These are phyloP conservation scores for Boletus rubropictus DNA, from an alignment of 768 basidiomycete genomes.

Conservation along the genomic window DNA sequence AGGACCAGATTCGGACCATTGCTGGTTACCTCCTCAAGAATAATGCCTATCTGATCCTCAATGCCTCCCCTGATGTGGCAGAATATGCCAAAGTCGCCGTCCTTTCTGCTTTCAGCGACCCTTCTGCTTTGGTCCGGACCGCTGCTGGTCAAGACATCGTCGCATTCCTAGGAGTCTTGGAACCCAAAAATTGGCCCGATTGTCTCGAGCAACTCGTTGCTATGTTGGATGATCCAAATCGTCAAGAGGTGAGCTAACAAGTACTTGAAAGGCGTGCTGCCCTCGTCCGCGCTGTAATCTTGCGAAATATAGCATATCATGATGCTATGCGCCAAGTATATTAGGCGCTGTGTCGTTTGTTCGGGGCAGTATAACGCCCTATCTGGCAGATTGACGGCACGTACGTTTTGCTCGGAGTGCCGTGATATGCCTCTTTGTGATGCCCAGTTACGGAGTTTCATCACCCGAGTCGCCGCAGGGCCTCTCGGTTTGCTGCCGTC, in stretches of 20 bases:
- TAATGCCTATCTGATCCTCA: slow-evolving; percentile 75
- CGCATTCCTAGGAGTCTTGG: slow-evolving; percentile 78
- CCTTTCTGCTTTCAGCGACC: slow-evolving; percentile 76
- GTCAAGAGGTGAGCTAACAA: slow-evolving; percentile 75
- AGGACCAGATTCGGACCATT: slow-evolving; percentile 90
- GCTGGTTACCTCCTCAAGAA: slow-evolving; percentile 98
- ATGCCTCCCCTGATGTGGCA: slow-evolving; percentile 57
- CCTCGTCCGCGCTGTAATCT: neutral
- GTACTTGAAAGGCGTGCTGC: neutral
- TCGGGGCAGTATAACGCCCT: neutral
- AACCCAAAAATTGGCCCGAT: slow-evolving; percentile 93
- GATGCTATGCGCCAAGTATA: neutral
- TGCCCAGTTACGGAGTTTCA: neutral
- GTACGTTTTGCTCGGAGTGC: slow-evolving; percentile 1
- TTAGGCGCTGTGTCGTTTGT: slow-evolving; percentile 5
- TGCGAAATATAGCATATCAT: neutral
- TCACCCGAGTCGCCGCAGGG: slow-evolving; percentile 3
- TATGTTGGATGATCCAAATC: slow-evolving; percentile 71
- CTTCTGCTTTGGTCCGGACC: slow-evolving; percentile 83
- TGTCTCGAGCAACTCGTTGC: slow-evolving; percentile 81
- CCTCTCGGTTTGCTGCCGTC: neutral
- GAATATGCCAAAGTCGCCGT: slow-evolving; percentile 72
- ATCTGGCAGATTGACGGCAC: slow-evolving; percentile 6
- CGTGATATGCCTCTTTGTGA: slow-evolving; percentile 4
- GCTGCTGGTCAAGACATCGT: slow-evolving; percentile 93